Evolutionary conservation across 805 yeast species (phyloP).

Genomic region (Peterozyma toletana): DNA sequence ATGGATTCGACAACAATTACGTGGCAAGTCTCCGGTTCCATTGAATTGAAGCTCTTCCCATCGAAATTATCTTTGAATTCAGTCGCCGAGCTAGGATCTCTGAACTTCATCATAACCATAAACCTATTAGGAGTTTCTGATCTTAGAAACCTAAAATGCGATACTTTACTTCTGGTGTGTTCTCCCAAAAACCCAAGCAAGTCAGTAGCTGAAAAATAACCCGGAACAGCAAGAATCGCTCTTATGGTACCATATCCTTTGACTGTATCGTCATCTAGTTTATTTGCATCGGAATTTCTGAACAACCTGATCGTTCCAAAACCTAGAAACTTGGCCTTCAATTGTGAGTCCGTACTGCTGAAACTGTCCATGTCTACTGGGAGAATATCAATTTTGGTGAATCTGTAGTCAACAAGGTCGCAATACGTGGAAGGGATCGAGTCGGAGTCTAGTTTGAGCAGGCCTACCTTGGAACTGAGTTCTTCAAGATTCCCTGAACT

Average conservation of each 20-base stretch:
- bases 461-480: neutral
- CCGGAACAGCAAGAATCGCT: conserved; percentile 80
- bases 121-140: conserved; percentile 63
- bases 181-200: conserved; percentile 76
- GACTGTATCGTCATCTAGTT: conserved; percentile 14
- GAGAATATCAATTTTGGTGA: conserved; percentile 23
- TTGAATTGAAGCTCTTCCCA: conserved; percentile 71
- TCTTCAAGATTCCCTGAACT: conserved; percentile 10
- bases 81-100: conserved; percentile 45
- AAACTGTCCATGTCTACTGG: conserved; percentile 19
- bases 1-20: conserved; percentile 64
- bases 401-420: conserved; percentile 22
- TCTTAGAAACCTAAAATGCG: conserved; percentile 68
- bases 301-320: conserved; percentile 67
- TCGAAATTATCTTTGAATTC: conserved; percentile 59
- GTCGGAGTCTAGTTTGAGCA: neutral
- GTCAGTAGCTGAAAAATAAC: conserved; percentile 81
- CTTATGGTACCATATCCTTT: conserved; percentile 60
- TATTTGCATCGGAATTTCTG: conserved; percentile 20
- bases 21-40: conserved; percentile 86
- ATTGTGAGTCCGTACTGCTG: conserved; percentile 7
- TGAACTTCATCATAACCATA: conserved; percentile 73
- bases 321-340: conserved; percentile 61
- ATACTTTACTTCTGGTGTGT: conserved; percentile 39
- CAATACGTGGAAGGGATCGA: too few species aligned